Evolutionary conservation across 2,329 filamentous ascomycete species (phyloP).

Genomic region (Podosphaera fusca): DNA sequence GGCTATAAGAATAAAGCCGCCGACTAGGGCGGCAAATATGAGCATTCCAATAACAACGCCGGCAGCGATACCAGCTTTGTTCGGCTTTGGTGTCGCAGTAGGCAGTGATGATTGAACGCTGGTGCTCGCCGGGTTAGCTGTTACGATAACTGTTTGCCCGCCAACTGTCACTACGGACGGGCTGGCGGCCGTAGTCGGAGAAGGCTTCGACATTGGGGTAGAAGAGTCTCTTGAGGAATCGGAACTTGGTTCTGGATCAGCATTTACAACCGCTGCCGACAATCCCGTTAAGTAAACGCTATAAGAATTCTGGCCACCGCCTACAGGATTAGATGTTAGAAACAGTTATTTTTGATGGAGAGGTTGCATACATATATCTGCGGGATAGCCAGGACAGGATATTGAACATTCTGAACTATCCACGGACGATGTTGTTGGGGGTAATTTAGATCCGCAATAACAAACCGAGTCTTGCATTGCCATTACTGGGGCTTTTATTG

Average conservation of each 20-base stretch:
- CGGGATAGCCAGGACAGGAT: slow-evolving; percentile 12
- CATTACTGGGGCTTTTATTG: slow-evolving; percentile 6
- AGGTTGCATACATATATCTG: slow-evolving; percentile 11
- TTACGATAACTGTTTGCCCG: slow-evolving; percentile 14
- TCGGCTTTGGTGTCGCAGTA: slow-evolving; percentile 6
- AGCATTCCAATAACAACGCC: slow-evolving; percentile 73
- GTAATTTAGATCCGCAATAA: slow-evolving; percentile 14
- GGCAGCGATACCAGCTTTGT: slow-evolving; percentile 59
- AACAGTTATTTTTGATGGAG: neutral
- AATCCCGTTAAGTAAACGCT: slow-evolving; percentile 13
- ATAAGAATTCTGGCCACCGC: slow-evolving; percentile 10
- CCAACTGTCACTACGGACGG: slow-evolving; percentile 13
- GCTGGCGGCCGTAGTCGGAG: slow-evolving; percentile 6
- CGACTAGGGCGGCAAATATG: slow-evolving; percentile 38
- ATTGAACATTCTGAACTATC: slow-evolving; percentile 9
- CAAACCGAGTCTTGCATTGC: slow-evolving; percentile 11
- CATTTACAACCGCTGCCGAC: slow-evolving; percentile 5
- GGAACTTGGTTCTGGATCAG: slow-evolving; percentile 1
- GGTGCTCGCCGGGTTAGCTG: slow-evolving; percentile 6
- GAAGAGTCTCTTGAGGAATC: slow-evolving; percentile 3
- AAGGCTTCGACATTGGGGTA: slow-evolving; percentile 3
- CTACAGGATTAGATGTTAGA: slow-evolving; percentile 8
- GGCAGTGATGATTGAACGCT: slow-evolving; percentile 2
- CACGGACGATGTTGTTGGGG: slow-evolving; percentile 6
- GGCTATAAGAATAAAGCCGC: slow-evolving; percentile 49